These are phyloP conservation scores for Kernera saxatilis DNA, from an alignment of 345 rosid species.

Conservation along the genomic window DNA sequence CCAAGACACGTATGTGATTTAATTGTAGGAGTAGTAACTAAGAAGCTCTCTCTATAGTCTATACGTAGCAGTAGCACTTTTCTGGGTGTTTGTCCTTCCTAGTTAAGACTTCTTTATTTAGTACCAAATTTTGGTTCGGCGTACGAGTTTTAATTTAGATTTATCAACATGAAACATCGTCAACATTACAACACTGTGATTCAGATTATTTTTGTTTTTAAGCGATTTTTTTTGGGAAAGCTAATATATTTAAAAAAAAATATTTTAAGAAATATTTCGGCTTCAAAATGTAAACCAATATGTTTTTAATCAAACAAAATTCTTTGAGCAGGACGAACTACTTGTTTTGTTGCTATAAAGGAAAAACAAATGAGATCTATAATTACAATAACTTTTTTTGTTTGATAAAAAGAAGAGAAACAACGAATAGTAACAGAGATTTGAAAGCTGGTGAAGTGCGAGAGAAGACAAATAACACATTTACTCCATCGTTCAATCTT, in stretches of 20 bases:
- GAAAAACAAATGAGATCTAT: neutral
- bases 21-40: slow-evolving; percentile 14
- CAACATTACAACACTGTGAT: neutral
- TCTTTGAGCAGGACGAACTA: neutral
- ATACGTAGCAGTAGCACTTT: neutral
- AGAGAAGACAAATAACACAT: slow-evolving; percentile 13
- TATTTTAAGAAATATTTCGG: neutral
- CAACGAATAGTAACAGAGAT: slow-evolving; percentile 13
- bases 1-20: slow-evolving; percentile 17
- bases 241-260: too few species aligned
- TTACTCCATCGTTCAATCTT: slow-evolving; percentile 28
- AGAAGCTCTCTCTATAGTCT: slow-evolving; percentile 6
- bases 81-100: neutral
- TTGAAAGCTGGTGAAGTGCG: slow-evolving; percentile 26
- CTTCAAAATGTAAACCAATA: neutral
- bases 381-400: neutral
- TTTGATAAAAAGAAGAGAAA: neutral
- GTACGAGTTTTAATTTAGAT: neutral
- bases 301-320: too few species aligned
- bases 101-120: neutral
- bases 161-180: neutral
- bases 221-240: too few species aligned
- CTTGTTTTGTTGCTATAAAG: neutral
- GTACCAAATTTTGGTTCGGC: neutral
- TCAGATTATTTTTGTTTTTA: neutral